Evolutionary conservation across 768 basidiomycete genomes (phyloP).

Genomic region (Pholiota conissans): DNA sequence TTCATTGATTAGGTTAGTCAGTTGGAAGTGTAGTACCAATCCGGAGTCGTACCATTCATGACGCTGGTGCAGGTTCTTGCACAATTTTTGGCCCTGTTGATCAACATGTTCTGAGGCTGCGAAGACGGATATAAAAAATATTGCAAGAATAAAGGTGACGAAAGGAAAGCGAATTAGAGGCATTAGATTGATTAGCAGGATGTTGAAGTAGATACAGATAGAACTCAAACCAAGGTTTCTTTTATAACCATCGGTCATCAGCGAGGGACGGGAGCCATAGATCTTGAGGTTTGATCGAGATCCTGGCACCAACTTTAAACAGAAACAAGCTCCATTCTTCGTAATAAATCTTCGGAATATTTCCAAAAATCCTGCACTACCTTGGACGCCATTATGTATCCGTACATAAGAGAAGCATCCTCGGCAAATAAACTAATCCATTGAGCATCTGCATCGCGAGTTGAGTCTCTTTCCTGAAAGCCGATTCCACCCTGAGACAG

Average conservation of each 20-base stretch:
- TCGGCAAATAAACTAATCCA: background rate
- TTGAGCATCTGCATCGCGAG: background rate
- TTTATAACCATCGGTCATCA: background rate
- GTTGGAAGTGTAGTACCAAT: background rate
- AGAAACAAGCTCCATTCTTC: background rate
- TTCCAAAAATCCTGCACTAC: background rate
- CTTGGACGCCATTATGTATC: background rate
- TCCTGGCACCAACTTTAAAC: background rate
- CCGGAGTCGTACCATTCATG: constrained; percentile 11
- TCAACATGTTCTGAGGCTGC: background rate
- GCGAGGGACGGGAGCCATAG: background rate
- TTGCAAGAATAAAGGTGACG: background rate
- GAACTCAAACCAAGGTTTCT: background rate
- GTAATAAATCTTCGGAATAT: background rate
- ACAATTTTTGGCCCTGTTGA: background rate
- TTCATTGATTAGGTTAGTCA: background rate
- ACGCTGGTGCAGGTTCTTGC: constrained; percentile 9
- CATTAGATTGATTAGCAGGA: background rate
- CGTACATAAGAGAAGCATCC: background rate
- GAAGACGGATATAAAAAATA: background rate
- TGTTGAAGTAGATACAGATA: background rate
- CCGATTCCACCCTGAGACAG: too few species aligned
- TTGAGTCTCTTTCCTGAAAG: background rate
- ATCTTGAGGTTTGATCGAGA: background rate
- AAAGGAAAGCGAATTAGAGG: background rate